Base-by-base conservation (phyloP, 768 basidiomycete genomes). In the Pleurotus sapidus region DNA sequence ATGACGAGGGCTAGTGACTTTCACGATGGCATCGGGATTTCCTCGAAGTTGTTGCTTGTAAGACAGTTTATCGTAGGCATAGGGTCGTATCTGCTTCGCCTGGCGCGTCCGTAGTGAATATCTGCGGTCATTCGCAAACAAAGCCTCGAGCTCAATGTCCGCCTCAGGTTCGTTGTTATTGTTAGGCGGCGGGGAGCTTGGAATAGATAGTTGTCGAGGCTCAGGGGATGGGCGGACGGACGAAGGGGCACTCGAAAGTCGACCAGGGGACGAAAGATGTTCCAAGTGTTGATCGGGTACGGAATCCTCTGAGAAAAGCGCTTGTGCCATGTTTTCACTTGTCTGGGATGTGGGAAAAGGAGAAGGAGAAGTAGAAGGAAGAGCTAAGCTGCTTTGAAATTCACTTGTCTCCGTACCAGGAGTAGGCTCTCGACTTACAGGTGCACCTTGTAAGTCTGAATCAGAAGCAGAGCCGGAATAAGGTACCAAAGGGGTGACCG, bases 11-110 rank as follows among this genome's bases (percentile, higher is more conserved):
- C 75, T 77, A 47, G 64, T 69, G 23, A 77, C 56, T 56, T 80
- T 84, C 46, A 91, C 76, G 43, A 91, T 82, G 1, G 89, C 89
- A 18, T 91, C 90, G 2, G 88, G 89, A 59, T 77, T 80, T 0
- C 65, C 61, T 27, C 74, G 74, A 60, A 91, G 68, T 50, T 78
- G 75, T 12, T 68, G 67, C 56, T 81, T 77, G 65, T 91, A 91
- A 38, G 69, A 40, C 9, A 72, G 42, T 51, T 79, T 72, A 57
- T 91, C 88, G 34, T 77, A 77, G 9, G 74, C 76, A 62, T 86
- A 91, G 1, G 89, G 89, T 11, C 81, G 77, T 14, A 84, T 59
- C 64, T 91, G 89, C 17, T 77, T 73, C 38, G 77, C 67, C 30
- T 78, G 71, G 18, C 89, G 81, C 46, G 65, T 63, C 37, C 89